Evolutionary conservation across 345 rosid genomes (phyloP).

Genomic region (Isatis tinctoria): DNA sequence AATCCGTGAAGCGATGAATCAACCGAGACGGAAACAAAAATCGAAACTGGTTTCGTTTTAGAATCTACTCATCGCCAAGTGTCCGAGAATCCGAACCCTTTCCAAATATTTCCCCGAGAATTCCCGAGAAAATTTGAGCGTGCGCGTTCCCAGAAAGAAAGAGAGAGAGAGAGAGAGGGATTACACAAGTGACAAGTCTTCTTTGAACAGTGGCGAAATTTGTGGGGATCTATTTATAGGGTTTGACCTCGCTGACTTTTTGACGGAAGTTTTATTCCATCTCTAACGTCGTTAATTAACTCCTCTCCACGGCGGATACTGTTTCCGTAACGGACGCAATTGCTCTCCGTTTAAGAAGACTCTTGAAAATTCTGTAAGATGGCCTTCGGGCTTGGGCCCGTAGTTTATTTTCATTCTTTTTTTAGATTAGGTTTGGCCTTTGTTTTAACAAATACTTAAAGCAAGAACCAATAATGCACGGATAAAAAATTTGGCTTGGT

Average conservation of each 20-base stretch:
- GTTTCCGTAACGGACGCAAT: conserved; percentile 26
- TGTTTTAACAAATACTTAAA: too few species aligned
- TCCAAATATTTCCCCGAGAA: neutral
- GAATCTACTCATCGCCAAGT: conserved; percentile 14
- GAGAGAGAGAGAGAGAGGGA: neutral
- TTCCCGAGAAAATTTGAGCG: neutral
- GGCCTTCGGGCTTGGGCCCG: neutral
- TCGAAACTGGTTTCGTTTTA: neutral
- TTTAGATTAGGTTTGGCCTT: too few species aligned
- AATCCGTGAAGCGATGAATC: neutral
- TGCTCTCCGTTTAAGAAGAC: conserved; percentile 8
- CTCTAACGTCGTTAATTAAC: conserved; percentile 28
- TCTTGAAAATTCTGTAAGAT: neutral
- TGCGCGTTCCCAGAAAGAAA: neutral
- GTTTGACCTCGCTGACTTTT: conserved; percentile 5
- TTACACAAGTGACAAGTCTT: conserved; percentile 12
- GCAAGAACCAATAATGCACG: too few species aligned
- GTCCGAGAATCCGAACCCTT: conserved; percentile 10
- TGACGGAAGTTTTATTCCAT: conserved; percentile 14
- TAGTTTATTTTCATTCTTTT: neutral
- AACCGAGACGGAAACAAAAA: neutral
- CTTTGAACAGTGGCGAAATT: conserved; percentile 25
- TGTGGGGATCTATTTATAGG: neutral
- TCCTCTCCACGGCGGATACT: conserved; percentile 2
- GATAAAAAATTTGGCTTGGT: too few species aligned